Conservation (phyloP, 495 filamentous ascomycete genomes). For the Neurospora sp. region DNA sequence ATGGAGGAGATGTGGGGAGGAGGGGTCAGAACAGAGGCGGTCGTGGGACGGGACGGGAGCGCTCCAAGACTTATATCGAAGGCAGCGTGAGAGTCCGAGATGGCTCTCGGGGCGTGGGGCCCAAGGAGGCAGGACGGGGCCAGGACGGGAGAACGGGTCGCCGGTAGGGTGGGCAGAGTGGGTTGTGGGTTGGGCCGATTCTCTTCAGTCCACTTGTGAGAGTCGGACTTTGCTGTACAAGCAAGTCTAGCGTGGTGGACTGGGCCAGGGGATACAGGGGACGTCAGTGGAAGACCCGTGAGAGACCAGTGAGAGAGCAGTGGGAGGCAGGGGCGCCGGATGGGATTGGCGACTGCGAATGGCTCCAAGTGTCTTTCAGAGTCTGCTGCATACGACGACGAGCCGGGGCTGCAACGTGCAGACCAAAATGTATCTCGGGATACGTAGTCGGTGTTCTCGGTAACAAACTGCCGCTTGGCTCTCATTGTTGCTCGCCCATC, state of each 20-base stretch:
- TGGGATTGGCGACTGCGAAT: conserved; percentile 12
- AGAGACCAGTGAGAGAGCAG: background rate
- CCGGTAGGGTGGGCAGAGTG: background rate
- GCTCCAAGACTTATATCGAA: background rate
- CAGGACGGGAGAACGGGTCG: background rate
- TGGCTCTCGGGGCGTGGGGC: background rate
- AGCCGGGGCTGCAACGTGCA: conserved; percentile 12
- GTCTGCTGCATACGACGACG: conserved; percentile 1
- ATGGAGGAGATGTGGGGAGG: background rate
- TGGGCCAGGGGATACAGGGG: background rate
- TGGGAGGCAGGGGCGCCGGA: background rate
- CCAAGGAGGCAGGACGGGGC: background rate
- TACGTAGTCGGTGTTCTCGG: background rate
- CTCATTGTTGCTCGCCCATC: background rate
- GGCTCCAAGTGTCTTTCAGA: conserved; percentile 4
- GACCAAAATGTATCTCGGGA: background rate
- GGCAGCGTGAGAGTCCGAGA: background rate
- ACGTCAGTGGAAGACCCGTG: background rate
- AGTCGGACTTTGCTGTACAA: background rate
- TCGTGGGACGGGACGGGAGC: background rate
- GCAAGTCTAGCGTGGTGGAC: background rate
- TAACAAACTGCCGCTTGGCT: background rate
- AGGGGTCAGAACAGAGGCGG: conserved; percentile 6
- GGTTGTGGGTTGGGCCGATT: background rate
- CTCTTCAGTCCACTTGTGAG: background rate